phyloP scores from a whole-genome alignment of 495 filamentous ascomycete species.

The Penicillium lividum region DNA sequence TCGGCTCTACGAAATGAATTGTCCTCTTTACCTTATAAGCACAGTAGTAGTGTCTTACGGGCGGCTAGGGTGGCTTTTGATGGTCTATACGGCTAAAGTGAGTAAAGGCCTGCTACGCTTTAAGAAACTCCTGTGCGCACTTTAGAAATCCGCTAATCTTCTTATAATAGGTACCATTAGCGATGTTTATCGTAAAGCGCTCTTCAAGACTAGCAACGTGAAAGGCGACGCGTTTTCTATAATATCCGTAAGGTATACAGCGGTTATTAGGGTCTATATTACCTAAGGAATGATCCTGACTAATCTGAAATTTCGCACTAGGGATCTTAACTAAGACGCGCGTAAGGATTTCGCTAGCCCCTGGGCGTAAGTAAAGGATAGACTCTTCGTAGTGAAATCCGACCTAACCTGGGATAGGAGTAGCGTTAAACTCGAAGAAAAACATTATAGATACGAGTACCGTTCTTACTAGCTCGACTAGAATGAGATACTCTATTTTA shows the following conservation, averaged over 20 bases:
- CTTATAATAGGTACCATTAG: not conserved
- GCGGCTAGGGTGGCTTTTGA: not conserved
- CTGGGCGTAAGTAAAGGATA: constrained; percentile 9
- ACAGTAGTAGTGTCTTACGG: not conserved
- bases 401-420: constrained; percentile 6
- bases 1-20: not conserved
- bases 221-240: constrained; percentile 11
- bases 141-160: constrained; percentile 17
- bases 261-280: constrained; percentile 7
- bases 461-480: not conserved
- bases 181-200: constrained; percentile 3
- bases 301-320: constrained; percentile 1
- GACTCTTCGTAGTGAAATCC: constrained; percentile 14
- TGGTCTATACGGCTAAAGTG: constrained; percentile 16
- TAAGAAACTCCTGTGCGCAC: constrained; percentile 5
- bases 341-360: not conserved
- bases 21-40: not conserved
- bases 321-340: not conserved
- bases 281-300: constrained; percentile 3
- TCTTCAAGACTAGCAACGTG: constrained; percentile 10
- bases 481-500: not conserved
- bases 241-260: constrained; percentile 14
- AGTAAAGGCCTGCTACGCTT: constrained; percentile 8
- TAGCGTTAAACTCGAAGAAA: constrained; percentile 23
- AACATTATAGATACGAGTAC: constrained; percentile 13